Percentiles rank a stretch among this genome's conserved stretches.
Evolutionary conservation across 805 yeast genomes (phyloP).

Genomic region (Grigorovia transvaalensis): DNA sequence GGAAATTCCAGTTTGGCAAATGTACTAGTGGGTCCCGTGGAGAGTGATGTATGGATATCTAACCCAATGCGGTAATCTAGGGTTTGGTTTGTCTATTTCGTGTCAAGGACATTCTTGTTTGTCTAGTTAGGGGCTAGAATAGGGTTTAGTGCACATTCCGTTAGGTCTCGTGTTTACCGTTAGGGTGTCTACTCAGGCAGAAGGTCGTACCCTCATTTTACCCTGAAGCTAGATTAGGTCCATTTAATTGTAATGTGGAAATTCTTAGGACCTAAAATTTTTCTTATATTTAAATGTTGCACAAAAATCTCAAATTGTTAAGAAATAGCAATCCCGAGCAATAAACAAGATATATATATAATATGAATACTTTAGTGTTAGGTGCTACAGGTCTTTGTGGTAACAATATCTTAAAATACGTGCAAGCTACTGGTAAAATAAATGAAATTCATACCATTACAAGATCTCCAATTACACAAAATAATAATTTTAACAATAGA

Average conservation of each 20-base stretch:
- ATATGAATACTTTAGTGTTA: constrained; percentile 32
- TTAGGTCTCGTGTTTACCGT: not conserved
- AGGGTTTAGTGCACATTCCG: not conserved
- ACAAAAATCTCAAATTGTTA: too few species aligned
- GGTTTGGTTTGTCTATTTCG: not conserved
- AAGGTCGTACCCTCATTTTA: too few species aligned
- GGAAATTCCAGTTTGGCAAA: too few species aligned
- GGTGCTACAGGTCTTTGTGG: constrained; percentile 85
- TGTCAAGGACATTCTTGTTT: not conserved
- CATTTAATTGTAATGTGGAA: too few species aligned
- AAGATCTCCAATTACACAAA: constrained; percentile 35
- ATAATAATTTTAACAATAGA: constrained; percentile 6
- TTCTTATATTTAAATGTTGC: too few species aligned
- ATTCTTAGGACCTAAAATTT: too few species aligned
- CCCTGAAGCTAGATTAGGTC: too few species aligned
- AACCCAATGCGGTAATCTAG: not conserved
- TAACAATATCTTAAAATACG: constrained; percentile 38
- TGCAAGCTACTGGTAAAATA: constrained; percentile 30
- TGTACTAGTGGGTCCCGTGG: too few species aligned
- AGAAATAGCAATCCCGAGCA: too few species aligned
- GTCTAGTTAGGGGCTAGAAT: too few species aligned
- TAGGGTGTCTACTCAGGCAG: not conserved
- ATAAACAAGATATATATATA: too few species aligned
- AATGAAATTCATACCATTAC: constrained; percentile 38
- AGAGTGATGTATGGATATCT: too few species aligned